Percentiles rank a stretch among this genome's conserved stretches.
phyloP scores from a whole-genome alignment of 1,284 basidiomycete genomes.

The Sanghuangporus sanghuang region DNA sequence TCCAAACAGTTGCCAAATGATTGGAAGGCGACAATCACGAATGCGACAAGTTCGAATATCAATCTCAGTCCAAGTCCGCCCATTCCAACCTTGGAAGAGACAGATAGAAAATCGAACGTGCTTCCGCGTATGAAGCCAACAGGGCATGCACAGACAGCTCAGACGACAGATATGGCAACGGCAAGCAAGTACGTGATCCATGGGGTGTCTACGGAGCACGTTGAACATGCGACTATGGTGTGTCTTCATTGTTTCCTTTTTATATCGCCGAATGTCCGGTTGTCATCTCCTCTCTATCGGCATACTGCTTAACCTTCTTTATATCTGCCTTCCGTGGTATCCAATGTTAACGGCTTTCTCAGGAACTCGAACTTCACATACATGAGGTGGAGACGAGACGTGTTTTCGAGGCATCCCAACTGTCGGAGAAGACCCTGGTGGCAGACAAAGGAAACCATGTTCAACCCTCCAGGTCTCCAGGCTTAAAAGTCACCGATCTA shows the following conservation, averaged over 20 bases:
- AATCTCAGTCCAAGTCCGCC: not conserved
- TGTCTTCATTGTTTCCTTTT: not conserved
- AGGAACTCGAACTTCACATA: constrained; percentile 3
- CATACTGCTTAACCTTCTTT: not conserved
- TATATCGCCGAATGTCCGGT: no score
- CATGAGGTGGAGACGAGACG: constrained; percentile 9
- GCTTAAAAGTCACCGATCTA: not conserved
- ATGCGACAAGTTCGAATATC: not conserved
- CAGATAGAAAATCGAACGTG: not conserved
- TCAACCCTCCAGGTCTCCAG: not conserved
- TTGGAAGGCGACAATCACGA: constrained; percentile 15
- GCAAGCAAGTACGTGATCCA: not conserved
- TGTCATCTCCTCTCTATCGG: not conserved
- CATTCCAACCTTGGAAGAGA: not conserved
- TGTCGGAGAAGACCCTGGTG: not conserved
- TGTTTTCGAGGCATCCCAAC: not conserved
- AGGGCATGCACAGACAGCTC: not conserved
- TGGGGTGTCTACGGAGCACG: not conserved
- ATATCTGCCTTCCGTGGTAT: not conserved
- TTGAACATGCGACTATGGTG: constrained; percentile 6
- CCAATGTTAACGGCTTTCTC: not conserved
- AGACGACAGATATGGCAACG: not conserved
- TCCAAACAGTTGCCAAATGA: constrained; percentile 7
- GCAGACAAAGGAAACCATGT: not conserved
- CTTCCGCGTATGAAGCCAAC: not conserved